Conservation (phyloP, 148 eudicot species). For the Dysphania ambrosioides region DNA sequence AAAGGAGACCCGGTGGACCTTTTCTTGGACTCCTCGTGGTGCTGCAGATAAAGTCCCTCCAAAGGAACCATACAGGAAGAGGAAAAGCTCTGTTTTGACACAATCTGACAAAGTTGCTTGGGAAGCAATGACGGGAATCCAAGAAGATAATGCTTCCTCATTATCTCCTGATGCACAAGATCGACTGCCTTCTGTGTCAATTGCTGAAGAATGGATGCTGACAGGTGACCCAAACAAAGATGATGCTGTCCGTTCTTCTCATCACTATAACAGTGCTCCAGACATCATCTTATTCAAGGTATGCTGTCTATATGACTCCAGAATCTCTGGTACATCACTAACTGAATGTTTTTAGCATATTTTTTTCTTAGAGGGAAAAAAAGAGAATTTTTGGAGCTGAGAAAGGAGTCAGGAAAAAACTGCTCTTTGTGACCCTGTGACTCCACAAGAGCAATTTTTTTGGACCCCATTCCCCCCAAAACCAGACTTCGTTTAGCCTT, state of each 20-base stretch:
- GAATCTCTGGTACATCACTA: background rate
- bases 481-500: too few relatives aligned
- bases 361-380: background rate
- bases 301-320: background rate
- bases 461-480: too few relatives aligned
- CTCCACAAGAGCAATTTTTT: too few relatives aligned
- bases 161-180: slow-evolving; percentile 81
- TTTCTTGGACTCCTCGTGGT: slow-evolving; percentile 93
- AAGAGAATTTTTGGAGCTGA: background rate
- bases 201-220: slow-evolving; percentile 96
- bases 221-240: slow-evolving; percentile 85
- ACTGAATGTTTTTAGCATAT: background rate
- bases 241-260: slow-evolving; percentile 80
- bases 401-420: background rate
- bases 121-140: slow-evolving; percentile 96
- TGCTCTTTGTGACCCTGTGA: background rate
- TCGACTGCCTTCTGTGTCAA: slow-evolving; percentile 71
- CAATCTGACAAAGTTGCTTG: slow-evolving; percentile 78
- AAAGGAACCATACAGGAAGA: slow-evolving; percentile 75
- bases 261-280: slow-evolving; percentile 94
- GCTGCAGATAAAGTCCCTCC: slow-evolving; percentile 65
- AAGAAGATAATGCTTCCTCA: slow-evolving; percentile 71
- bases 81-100: slow-evolving; percentile 79
- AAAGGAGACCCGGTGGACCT: slow-evolving; percentile 90
- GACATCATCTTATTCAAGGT: slow-evolving; percentile 92